A percentile compares a stretch with the other conserved stretches of the same genome.
These are phyloP conservation scores for Apiospora koreana DNA, from an alignment of 2,329 filamentous ascomycete genomes.

Conservation along the genomic window DNA sequence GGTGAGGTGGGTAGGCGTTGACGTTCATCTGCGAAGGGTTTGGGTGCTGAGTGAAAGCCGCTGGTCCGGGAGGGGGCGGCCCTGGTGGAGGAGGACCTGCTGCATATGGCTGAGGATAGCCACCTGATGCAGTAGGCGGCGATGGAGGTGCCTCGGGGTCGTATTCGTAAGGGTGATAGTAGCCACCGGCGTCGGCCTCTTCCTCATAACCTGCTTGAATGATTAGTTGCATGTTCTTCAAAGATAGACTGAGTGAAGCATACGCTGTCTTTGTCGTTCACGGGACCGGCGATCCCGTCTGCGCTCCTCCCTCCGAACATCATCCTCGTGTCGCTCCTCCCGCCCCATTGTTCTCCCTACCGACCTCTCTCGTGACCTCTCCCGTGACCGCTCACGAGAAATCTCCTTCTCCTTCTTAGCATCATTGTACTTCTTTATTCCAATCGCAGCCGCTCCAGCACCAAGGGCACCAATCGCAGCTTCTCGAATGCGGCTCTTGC, in stretches of 20 bases:
- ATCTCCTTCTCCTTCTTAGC: constrained; percentile 43
- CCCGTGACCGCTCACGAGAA: constrained; percentile 20
- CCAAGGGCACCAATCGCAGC: constrained; percentile 57
- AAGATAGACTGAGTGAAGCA: constrained; percentile 12
- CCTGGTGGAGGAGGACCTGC: constrained; percentile 19
- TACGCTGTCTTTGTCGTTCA: constrained; percentile 38
- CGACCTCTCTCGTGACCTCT: constrained; percentile 35
- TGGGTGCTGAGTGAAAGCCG: constrained; percentile 30
- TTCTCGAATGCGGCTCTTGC: constrained; percentile 55
- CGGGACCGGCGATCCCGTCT: constrained; percentile 34
- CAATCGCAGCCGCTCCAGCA: constrained; percentile 62
- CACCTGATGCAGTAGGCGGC: constrained; percentile 32
- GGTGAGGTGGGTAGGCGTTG: constrained; percentile 26
- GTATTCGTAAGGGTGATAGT: constrained; percentile 26
- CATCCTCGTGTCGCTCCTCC: constrained; percentile 30
- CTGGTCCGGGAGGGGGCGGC: constrained; percentile 16
- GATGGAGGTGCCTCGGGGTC: constrained; percentile 26
- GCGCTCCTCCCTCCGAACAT: constrained; percentile 24
- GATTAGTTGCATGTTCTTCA: background rate
- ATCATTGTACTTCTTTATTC: constrained; percentile 61
- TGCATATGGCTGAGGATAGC: constrained; percentile 28
- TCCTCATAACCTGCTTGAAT: constrained; percentile 28
- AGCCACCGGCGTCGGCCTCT: constrained; percentile 22
- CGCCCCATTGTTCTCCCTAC: background rate
- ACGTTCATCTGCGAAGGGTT: constrained; percentile 31